phyloP scores from a whole-genome alignment of 768 basidiomycete genomes.

The Phylloporus rhodoxanthus region DNA sequence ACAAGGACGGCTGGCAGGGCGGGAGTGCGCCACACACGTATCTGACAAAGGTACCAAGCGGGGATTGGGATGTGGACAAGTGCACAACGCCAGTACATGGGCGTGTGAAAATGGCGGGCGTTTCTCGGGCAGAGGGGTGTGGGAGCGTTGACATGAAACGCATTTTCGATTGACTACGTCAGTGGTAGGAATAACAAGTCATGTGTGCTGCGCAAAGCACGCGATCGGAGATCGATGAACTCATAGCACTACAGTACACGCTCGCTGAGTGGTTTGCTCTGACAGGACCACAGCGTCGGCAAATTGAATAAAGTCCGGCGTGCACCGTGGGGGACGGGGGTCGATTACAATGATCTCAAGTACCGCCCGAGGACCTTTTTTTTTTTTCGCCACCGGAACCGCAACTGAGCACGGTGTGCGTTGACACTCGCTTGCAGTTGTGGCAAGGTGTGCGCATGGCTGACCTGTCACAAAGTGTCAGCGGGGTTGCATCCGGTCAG shows the following conservation, averaged over 20 bases:
- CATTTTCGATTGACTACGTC: slow-evolving; percentile 13
- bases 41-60: slow-evolving; percentile 1
- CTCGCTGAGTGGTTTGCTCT: neutral
- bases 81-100: neutral
- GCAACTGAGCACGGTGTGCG: slow-evolving; percentile 2
- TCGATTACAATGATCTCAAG: neutral
- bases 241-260: neutral
- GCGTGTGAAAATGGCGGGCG: slow-evolving; percentile 4
- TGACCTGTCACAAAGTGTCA: neutral
- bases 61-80: neutral
- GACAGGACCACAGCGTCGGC: slow-evolving; percentile 10
- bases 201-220: neutral
- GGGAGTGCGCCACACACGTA: neutral
- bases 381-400: neutral
- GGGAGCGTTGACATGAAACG: slow-evolving; percentile 25
- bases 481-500: neutral
- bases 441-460: neutral
- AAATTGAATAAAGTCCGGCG: slow-evolving; percentile 13
- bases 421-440: neutral
- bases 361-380: neutral
- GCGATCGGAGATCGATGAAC: slow-evolving; percentile 10
- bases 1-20: neutral
- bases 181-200: slow-evolving; percentile 2
- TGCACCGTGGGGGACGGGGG: neutral
- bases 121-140: slow-evolving; percentile 20